A percentile compares a stretch with the other conserved stretches of the same genome.
Conservation (phyloP, 2,329 filamentous ascomycete genomes). For the Nothomitra cinnamomea region DNA sequence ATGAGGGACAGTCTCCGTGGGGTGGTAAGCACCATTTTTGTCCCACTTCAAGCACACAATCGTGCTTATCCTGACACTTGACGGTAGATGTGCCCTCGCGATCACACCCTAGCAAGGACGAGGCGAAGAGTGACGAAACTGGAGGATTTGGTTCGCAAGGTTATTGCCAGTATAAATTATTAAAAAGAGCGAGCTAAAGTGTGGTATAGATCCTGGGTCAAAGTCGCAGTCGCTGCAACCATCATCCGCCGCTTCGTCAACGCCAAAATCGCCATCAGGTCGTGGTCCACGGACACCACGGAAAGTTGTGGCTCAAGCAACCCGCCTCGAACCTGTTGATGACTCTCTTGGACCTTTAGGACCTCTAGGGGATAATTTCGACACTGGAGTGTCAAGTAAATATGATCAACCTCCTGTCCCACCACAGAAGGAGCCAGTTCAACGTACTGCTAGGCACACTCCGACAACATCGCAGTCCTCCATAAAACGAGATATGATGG, state of each 20-base stretch:
- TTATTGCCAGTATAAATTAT: not conserved
- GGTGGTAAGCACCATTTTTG: conserved; percentile 18
- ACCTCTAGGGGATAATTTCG: conserved; percentile 37
- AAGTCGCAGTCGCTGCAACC: conserved; percentile 17
- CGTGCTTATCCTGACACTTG: not conserved
- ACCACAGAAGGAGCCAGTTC: conserved; percentile 44
- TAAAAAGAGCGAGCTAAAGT: not conserved
- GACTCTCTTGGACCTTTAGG: conserved; percentile 62
- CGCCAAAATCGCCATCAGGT: conserved; percentile 25
- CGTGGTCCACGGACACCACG: conserved; percentile 35
- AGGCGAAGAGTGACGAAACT: not conserved
- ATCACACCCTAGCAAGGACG: not conserved
- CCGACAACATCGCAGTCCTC: conserved; percentile 36
- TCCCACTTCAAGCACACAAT: not conserved
- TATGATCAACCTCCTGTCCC: conserved; percentile 48
- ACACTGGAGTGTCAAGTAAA: conserved; percentile 21
- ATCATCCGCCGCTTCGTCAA: conserved; percentile 25
- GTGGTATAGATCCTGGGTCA: conserved; percentile 7
- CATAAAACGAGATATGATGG: conserved; percentile 34
- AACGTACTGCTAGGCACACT: conserved; percentile 27
- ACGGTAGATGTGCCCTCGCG: conserved; percentile 26
- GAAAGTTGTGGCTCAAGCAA: conserved; percentile 55
- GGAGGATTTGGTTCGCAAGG: not conserved
- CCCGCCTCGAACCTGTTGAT: conserved; percentile 62
- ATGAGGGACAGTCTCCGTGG: conserved; percentile 26